Conservation (phyloP, 2,329 filamentous ascomycete genomes). For the Penicillium sclerotiorum region DNA sequence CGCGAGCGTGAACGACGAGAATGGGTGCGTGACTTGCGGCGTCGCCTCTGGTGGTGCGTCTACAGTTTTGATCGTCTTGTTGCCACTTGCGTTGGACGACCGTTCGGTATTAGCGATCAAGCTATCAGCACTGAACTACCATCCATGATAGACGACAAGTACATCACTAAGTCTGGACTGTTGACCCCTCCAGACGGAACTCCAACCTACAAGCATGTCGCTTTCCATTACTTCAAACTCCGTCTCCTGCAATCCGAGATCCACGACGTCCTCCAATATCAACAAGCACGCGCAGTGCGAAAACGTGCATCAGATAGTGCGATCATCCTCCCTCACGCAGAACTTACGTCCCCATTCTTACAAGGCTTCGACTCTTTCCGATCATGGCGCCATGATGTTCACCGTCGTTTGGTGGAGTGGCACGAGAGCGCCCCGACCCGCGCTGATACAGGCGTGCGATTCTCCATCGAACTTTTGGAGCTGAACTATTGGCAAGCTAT, state of each 20-base stretch:
- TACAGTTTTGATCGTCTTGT: slow-evolving; percentile 95
- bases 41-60: slow-evolving; percentile 94
- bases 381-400: slow-evolving; percentile 85
- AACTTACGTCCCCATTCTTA: slow-evolving; percentile 82
- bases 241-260: slow-evolving; percentile 92
- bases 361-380: slow-evolving; percentile 81
- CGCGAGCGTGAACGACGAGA: slow-evolving; percentile 70
- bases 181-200: slow-evolving; percentile 61
- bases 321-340: slow-evolving; percentile 75
- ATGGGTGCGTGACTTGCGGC: slow-evolving; percentile 82
- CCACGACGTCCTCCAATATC: slow-evolving; percentile 87
- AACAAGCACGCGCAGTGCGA: slow-evolving; percentile 80
- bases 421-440: slow-evolving; percentile 78
- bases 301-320: slow-evolving; percentile 63
- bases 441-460: slow-evolving; percentile 80
- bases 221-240: slow-evolving; percentile 89
- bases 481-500: slow-evolving; percentile 98
- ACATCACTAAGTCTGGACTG: slow-evolving; percentile 80
- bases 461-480: slow-evolving; percentile 86
- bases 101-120: slow-evolving; percentile 93
- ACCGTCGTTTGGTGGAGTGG: slow-evolving; percentile 81
- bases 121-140: slow-evolving; percentile 95
- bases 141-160: slow-evolving; percentile 81
- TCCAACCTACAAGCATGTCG: slow-evolving; percentile 86
- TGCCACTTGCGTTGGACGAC: slow-evolving; percentile 87